A percentile compares a stretch with the other conserved stretches of the same genome.
These are phyloP conservation scores for Solanum appendiculatum DNA, from an alignment of 257 asterid genomes.

Conservation along the genomic window DNA sequence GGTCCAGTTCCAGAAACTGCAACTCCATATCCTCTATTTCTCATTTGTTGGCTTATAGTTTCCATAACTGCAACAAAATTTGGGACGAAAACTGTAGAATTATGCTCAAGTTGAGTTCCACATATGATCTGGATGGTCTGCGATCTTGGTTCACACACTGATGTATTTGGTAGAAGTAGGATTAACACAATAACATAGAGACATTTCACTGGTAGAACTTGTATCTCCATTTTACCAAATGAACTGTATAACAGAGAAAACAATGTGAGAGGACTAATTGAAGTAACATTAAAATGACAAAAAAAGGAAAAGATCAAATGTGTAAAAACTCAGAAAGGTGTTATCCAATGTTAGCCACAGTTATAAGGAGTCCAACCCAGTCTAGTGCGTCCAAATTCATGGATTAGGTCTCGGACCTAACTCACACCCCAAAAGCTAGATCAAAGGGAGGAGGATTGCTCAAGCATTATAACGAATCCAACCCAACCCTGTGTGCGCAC, in stretches of 20 bases:
- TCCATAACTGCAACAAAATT: background rate
- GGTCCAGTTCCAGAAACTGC: background rate
- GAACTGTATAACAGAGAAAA: background rate
- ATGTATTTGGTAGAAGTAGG: background rate
- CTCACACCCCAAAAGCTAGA: too few relatives aligned
- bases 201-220: too few relatives aligned
- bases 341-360: too few relatives aligned
- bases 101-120: too few relatives aligned
- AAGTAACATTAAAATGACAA: background rate
- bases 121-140: background rate
- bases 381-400: fast-evolving
- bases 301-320: too few relatives aligned
- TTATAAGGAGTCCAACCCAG: background rate
- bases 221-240: background rate
- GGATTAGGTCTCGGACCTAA: too few relatives aligned
- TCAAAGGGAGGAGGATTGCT: too few relatives aligned
- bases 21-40: background rate
- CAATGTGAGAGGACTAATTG: background rate
- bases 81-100: background rate
- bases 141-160: background rate
- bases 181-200: background rate
- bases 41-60: background rate
- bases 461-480: too few relatives aligned
- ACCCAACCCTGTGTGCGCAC: too few relatives aligned
- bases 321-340: too few relatives aligned